Evolutionary conservation across 306 rosid genomes (phyloP).

Genomic region (Inga leiocalycina): DNA sequence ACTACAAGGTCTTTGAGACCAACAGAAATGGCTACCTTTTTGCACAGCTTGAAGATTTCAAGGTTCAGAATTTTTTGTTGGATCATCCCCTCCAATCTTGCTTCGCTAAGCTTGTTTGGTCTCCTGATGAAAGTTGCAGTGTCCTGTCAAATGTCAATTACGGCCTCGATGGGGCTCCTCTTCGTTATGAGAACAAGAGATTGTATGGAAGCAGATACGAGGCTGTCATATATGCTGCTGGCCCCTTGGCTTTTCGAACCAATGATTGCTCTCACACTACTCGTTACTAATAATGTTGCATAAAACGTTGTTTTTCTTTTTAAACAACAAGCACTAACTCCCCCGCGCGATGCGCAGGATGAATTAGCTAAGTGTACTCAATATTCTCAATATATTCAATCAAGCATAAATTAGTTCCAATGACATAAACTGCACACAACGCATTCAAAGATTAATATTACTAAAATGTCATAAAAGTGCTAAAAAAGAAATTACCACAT

Average conservation of each 20-base stretch:
- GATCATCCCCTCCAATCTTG: constrained; percentile 93
- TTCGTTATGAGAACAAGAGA: constrained; percentile 71
- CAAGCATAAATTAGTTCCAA: too few relatives aligned
- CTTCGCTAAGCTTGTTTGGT: constrained; percentile 71
- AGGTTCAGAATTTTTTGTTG: constrained; percentile 50
- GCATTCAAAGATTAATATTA: too few relatives aligned
- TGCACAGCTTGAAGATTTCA: constrained; percentile 69
- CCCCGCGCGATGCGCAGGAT: too few relatives aligned
- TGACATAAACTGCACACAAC: too few relatives aligned
- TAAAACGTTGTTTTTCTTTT: background rate
- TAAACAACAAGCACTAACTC: too few relatives aligned
- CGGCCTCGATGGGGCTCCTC: constrained; percentile 70
- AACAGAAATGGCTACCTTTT: constrained; percentile 71
- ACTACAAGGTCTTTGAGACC: constrained; percentile 74
- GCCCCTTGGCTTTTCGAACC: constrained; percentile 91
- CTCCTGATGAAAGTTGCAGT: constrained; percentile 64
- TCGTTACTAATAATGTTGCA: constrained; percentile 37
- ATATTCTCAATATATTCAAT: too few relatives aligned
- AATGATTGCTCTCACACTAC: constrained; percentile 48
- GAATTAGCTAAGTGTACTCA: too few relatives aligned
- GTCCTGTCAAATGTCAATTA: constrained; percentile 71
- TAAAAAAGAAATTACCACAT: too few relatives aligned
- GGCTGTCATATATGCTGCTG: constrained; percentile 77
- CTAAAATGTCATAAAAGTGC: too few relatives aligned
- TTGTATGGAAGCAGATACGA: constrained; percentile 58